Evolutionary conservation across 2,329 filamentous ascomycete species (phyloP).

Genomic region (Colletotrichum lentis): DNA sequence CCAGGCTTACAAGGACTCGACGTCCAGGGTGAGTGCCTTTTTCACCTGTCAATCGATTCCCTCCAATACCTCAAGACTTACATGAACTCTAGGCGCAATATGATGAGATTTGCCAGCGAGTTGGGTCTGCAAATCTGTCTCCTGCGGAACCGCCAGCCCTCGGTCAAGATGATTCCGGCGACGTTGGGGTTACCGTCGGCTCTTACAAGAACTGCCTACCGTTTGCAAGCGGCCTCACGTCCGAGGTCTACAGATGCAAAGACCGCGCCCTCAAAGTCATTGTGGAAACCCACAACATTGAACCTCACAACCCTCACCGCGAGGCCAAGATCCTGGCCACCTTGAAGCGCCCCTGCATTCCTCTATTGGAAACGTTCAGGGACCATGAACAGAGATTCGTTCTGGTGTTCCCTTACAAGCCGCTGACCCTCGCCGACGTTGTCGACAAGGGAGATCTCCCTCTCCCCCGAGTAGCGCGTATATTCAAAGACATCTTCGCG

Average conservation of each 20-base stretch:
- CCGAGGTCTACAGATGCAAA: slow-evolving; percentile 78
- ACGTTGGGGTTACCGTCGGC: slow-evolving; percentile 60
- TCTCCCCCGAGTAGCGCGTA: slow-evolving; percentile 48
- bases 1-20: slow-evolving; percentile 35
- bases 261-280: slow-evolving; percentile 84
- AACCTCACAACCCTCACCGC: slow-evolving; percentile 82
- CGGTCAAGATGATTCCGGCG: slow-evolving; percentile 23
- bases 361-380: slow-evolving; percentile 76
- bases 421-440: slow-evolving; percentile 74
- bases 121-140: slow-evolving; percentile 35
- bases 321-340: slow-evolving; percentile 78
- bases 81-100: slow-evolving; percentile 45
- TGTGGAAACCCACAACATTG: slow-evolving; percentile 72
- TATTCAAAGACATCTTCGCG: slow-evolving; percentile 72
- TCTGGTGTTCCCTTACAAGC: slow-evolving; percentile 86
- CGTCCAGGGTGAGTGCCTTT: slow-evolving; percentile 25
- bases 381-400: slow-evolving; percentile 76
- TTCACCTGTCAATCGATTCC: neutral
- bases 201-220: slow-evolving; percentile 61
- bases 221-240: slow-evolving; percentile 76
- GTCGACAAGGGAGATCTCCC: slow-evolving; percentile 59
- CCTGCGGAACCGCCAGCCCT: slow-evolving; percentile 2
- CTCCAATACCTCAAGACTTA: neutral
- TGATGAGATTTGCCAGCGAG: slow-evolving; percentile 51
- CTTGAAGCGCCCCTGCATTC: slow-evolving; percentile 66